Evolutionary conservation across 2,329 filamentous ascomycete genomes (phyloP).

Genomic region (Hirsutella thompsonii): DNA sequence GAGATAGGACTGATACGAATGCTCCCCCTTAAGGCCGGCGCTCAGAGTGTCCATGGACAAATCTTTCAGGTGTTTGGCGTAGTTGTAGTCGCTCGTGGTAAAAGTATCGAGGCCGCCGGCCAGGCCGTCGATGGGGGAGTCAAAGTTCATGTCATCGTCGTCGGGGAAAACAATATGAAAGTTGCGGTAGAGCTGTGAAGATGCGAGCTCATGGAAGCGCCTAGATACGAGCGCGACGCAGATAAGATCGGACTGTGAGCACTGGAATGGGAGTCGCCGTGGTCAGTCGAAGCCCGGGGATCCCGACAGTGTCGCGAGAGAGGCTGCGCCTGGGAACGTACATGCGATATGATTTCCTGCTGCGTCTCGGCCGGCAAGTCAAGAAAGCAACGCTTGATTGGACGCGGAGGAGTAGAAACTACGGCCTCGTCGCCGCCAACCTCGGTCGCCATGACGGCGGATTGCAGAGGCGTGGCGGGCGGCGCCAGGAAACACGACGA

Average conservation of each 20-base stretch:
- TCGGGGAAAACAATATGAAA: slow-evolving; percentile 51
- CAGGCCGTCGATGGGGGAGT: slow-evolving; percentile 42
- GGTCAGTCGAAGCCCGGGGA: neutral
- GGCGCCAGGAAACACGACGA: neutral
- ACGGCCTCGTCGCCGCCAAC: slow-evolving; percentile 16
- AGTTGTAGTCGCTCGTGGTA: slow-evolving; percentile 50
- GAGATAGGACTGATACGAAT: slow-evolving; percentile 39
- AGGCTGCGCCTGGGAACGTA: slow-evolving; percentile 14
- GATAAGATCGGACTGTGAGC: slow-evolving; percentile 38
- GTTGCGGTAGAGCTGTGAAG: slow-evolving; percentile 43
- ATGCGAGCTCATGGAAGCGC: slow-evolving; percentile 44
- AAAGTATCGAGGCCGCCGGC: slow-evolving; percentile 48
- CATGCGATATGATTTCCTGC: slow-evolving; percentile 33
- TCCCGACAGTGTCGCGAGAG: neutral
- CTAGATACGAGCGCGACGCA: slow-evolving; percentile 45
- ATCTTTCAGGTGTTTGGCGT: slow-evolving; percentile 42
- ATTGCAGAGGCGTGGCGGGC: slow-evolving; percentile 1
- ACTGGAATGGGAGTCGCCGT: slow-evolving; percentile 19
- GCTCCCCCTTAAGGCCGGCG: slow-evolving; percentile 37
- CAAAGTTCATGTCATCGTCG: slow-evolving; percentile 37
- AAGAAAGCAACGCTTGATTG: slow-evolving; percentile 19
- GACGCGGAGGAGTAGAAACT: slow-evolving; percentile 6
- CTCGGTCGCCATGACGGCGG: slow-evolving; percentile 21
- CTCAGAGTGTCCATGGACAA: slow-evolving; percentile 43
- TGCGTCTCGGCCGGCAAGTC: slow-evolving; percentile 34